A percentile compares a stretch with the other conserved stretches of the same genome.
phyloP scores from a whole-genome alignment of 352 stramenopile genomes.

The Peronospora belbahrii region DNA sequence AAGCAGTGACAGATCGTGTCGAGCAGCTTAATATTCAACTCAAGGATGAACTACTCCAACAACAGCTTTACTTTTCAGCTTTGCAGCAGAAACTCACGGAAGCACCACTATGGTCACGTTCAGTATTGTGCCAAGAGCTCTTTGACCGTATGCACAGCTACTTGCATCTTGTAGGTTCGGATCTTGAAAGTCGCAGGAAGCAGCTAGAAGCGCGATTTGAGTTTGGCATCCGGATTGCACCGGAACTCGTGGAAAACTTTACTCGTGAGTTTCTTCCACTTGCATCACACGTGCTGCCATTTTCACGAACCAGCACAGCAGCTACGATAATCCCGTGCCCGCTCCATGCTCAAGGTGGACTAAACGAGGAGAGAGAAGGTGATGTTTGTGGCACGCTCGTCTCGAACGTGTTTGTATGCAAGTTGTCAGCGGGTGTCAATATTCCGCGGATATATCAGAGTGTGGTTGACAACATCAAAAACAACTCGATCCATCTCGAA shows the following conservation, averaged over 20 bases:
- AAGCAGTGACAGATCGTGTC: slow-evolving; percentile 34
- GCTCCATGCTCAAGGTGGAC: slow-evolving; percentile 4
- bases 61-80: slow-evolving; percentile 50
- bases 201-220: slow-evolving; percentile 34
- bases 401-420: slow-evolving; percentile 51
- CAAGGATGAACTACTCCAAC: slow-evolving; percentile 40
- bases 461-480: slow-evolving; percentile 26
- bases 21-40: slow-evolving; percentile 42
- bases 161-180: slow-evolving; percentile 15
- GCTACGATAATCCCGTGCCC: slow-evolving; percentile 16
- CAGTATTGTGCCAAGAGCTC: slow-evolving; percentile 25
- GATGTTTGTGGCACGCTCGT: slow-evolving; percentile 30
- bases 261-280: slow-evolving; percentile 27
- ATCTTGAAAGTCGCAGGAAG: slow-evolving; percentile 10
- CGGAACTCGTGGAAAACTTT: slow-evolving; percentile 31
- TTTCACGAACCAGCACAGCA: slow-evolving; percentile 33
- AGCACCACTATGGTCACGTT: slow-evolving; percentile 33
- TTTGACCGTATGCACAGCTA: slow-evolving; percentile 39
- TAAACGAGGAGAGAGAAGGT: slow-evolving; percentile 4
- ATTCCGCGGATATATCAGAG: slow-evolving; percentile 33
- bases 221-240: slow-evolving; percentile 16
- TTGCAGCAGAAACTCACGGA: slow-evolving; percentile 38
- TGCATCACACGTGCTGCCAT: slow-evolving; percentile 29
- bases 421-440: slow-evolving; percentile 28
- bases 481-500: slow-evolving; percentile 29